These are phyloP conservation scores for Aaosphaeria pasadenensis DNA, from an alignment of 2,329 filamentous ascomycete genomes.

Conservation along the genomic window DNA sequence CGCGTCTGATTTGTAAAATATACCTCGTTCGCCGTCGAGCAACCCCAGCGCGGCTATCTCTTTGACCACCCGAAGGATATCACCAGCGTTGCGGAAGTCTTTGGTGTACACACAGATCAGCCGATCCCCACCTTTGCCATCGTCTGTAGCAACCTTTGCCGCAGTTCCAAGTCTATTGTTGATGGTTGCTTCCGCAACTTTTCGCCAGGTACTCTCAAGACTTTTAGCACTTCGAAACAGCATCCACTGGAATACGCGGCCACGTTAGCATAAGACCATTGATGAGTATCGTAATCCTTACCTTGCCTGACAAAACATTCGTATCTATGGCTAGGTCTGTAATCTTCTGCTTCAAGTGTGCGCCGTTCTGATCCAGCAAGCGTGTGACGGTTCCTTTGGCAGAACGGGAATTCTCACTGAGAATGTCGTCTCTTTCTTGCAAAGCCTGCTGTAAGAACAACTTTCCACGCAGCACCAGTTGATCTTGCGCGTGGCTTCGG, in stretches of 20 bases:
- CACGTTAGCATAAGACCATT: background rate
- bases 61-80: constrained; percentile 66
- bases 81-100: constrained; percentile 67
- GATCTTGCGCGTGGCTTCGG: constrained; percentile 41
- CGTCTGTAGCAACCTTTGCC: constrained; percentile 68
- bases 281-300: constrained; percentile 23
- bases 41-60: constrained; percentile 62
- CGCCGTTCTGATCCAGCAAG: constrained; percentile 41
- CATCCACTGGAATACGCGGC: constrained; percentile 61
- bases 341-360: constrained; percentile 53
- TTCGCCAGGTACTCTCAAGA: constrained; percentile 63
- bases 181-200: constrained; percentile 64
- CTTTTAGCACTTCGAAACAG: constrained; percentile 57
- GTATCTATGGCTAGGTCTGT: constrained; percentile 58
- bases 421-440: constrained; percentile 47
- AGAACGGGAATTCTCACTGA: constrained; percentile 49
- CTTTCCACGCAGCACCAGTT: constrained; percentile 54
- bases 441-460: constrained; percentile 53
- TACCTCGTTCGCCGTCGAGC: constrained; percentile 46
- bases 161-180: constrained; percentile 67
- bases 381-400: constrained; percentile 39
- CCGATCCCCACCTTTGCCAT: constrained; percentile 41
- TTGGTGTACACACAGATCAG: constrained; percentile 77
- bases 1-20: constrained; percentile 77
- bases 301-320: constrained; percentile 65